Conservation (phyloP, 192 early-diverging fungal species). For the Podila minutissima region DNA sequence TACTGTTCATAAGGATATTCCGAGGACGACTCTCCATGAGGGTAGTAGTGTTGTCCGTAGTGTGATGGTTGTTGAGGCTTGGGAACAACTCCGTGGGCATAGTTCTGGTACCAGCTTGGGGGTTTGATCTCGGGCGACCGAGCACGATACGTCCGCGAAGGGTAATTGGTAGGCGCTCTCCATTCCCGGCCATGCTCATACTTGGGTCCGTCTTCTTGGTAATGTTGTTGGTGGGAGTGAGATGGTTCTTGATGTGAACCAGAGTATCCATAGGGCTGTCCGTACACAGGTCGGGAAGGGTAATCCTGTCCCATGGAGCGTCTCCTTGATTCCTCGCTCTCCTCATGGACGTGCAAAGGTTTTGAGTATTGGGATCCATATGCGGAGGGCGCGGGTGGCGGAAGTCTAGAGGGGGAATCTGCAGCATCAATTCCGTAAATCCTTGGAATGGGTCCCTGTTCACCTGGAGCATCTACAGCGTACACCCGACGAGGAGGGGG, state of each 20-base stretch:
- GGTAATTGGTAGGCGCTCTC: neutral
- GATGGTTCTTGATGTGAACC: neutral
- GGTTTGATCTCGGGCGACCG: slow-evolving; percentile 49
- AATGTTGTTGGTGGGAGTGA: neutral
- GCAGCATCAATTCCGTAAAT: slow-evolving; percentile 49
- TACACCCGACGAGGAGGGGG: slow-evolving; percentile 16
- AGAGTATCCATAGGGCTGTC: slow-evolving; percentile 26
- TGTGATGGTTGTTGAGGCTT: slow-evolving; percentile 11
- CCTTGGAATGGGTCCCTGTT: slow-evolving; percentile 12
- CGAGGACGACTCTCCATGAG: neutral
- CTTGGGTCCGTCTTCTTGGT: neutral
- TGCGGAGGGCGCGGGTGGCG: slow-evolving; percentile 23
- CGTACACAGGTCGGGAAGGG: slow-evolving; percentile 12
- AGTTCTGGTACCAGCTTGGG: slow-evolving; percentile 46
- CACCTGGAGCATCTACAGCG: neutral
- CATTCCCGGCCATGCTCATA: slow-evolving; percentile 1
- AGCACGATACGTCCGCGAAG: slow-evolving; percentile 26
- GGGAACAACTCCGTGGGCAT: slow-evolving; percentile 38
- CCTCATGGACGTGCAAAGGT: slow-evolving; percentile 19
- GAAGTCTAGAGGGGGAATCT: slow-evolving; percentile 16
- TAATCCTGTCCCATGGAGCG: slow-evolving; percentile 8
- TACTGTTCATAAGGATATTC: slow-evolving; percentile 6
- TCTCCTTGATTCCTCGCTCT: slow-evolving; percentile 13
- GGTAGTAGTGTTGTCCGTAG: neutral
- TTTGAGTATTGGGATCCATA: slow-evolving; percentile 39